Base-by-base conservation (phyloP, 1,284 basidiomycete species). In the Limonomyces culmigenus region DNA sequence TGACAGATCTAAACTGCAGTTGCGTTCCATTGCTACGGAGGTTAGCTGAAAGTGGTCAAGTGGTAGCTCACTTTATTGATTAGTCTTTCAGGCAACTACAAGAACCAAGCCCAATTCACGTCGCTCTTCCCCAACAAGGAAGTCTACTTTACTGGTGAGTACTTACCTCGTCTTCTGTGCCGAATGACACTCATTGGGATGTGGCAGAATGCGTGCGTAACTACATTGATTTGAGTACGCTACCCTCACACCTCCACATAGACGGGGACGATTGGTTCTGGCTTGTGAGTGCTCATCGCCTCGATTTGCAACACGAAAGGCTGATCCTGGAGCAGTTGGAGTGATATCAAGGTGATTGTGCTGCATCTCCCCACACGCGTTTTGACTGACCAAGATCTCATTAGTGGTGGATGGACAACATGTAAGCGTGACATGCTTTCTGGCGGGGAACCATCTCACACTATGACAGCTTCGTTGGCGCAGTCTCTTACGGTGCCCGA, bases 331-430 rank as follows among this genome's bases (percentile, higher is more conserved):
- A n/a, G n/a, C n/a, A n/a, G n/a, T n/a, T n/a, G n/a, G n/a, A n/a
- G n/a, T n/a, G n/a, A n/a, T n/a, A n/a, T n/a, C n/a, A n/a, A n/a
- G n/a, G n/a, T n/a, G n/a, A n/a, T n/a, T n/a, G n/a, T n/a, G n/a
- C n/a, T n/a, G n/a, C n/a, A n/a, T n/a, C n/a, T n/a, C n/a, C n/a
- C n/a, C n/a, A n/a, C n/a, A n/a, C n/a, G n/a, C n/a, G n/a, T n/a
- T n/a, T n/a, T n/a, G n/a, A n/a, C n/a, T n/a, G n/a, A n/a, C n/a
- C 59, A 54, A 39, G 75, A 81, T 43, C 72, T 80, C 52, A 80
- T n/a, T n/a, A 80, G 74, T 80, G 74, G 76, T 74, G 77, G 45
- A 73, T 79, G 64, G 67, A 78, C 42, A 76, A 78, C 43, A 55
- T 83, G 67, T 78, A 46, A 40, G 64, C 6, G 23, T 8, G 8